Percentiles rank a stretch among this genome's conserved stretches.
Conservation (phyloP, 495 filamentous ascomycete species). For the Neurospora sp. region DNA sequence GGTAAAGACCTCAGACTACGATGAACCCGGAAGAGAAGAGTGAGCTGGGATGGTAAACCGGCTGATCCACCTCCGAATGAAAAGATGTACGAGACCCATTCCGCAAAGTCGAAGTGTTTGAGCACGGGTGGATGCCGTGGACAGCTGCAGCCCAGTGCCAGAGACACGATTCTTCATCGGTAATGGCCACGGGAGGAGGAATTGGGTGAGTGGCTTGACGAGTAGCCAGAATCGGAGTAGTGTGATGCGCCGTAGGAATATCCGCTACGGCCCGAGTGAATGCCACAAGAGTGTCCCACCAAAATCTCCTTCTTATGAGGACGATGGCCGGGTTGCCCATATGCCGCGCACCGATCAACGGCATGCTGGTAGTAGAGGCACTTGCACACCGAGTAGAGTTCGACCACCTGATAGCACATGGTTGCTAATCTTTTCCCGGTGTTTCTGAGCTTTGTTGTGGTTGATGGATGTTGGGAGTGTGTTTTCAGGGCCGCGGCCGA, state of each 20-base stretch:
- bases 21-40: not conserved
- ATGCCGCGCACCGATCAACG: constrained; percentile 61
- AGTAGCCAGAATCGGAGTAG: not conserved
- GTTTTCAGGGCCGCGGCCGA: not conserved
- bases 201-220: not conserved
- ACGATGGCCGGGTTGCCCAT: constrained; percentile 27
- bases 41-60: not conserved
- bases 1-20: not conserved
- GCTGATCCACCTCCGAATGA: not conserved
- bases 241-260: not conserved
- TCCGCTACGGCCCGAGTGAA: not conserved
- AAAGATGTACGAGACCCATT: not conserved
- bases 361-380: constrained; percentile 75
- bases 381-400: constrained; percentile 68
- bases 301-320: not conserved
- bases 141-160: not conserved
- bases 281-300: not conserved
- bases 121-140: not conserved
- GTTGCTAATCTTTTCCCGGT: not conserved
- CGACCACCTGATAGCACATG: constrained; percentile 68
- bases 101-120: not conserved
- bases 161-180: not conserved
- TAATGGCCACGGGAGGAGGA: not conserved
- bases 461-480: not conserved
- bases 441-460: not conserved